A percentile compares a stretch with the other conserved stretches of the same genome.
Conservation (phyloP, 805 yeast species). For the Lipomyces sp. region DNA sequence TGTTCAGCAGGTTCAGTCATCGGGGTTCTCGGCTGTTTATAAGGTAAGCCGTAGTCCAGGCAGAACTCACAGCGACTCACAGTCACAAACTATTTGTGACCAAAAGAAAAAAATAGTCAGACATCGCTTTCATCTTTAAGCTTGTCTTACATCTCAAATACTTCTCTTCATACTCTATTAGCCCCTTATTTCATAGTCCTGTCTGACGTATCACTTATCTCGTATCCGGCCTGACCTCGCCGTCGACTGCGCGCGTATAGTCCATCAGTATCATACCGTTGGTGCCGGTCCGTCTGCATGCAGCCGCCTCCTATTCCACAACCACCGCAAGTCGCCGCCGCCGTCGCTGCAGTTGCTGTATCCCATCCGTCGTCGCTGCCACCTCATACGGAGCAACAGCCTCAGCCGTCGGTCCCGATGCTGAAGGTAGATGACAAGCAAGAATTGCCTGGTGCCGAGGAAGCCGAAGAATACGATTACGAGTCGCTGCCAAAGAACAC, state of each 20-base stretch:
- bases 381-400: neutral
- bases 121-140: too few relatives aligned
- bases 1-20: too few relatives aligned
- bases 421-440: neutral
- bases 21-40: too few relatives aligned
- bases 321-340: slow-evolving; percentile 6
- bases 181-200: neutral
- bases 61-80: too few relatives aligned
- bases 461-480: slow-evolving; percentile 61
- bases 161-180: too few relatives aligned
- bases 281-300: neutral
- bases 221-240: neutral
- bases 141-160: too few relatives aligned
- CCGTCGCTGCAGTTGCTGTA: slow-evolving; percentile 1
- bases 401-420: neutral
- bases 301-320: slow-evolving; percentile 4
- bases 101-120: too few relatives aligned
- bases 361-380: neutral
- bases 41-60: too few relatives aligned
- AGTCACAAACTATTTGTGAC: too few relatives aligned
- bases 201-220: neutral
- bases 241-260: neutral
- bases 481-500: slow-evolving; percentile 90
- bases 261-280: neutral
- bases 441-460: neutral